Evolutionary conservation across 116 monocot species (phyloP), one percentile per base, ranked within the genome.

Genomic region (Iris pallida): DNA sequence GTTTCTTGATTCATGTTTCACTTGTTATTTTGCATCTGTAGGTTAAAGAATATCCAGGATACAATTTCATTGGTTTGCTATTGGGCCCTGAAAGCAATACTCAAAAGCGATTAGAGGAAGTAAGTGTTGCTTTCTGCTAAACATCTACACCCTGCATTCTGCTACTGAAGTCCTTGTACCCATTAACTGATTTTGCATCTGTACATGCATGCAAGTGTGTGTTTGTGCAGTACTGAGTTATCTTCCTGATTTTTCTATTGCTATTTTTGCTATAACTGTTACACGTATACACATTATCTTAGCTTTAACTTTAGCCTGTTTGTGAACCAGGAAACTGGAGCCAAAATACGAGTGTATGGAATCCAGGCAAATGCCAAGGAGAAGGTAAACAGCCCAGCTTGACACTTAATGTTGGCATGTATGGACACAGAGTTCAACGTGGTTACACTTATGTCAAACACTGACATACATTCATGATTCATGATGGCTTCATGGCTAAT

Each of bases 21-120:
- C 30, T 57, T 46, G 20, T 16, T 45, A 41, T 8, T 65, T 73
- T 53, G 4, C 20, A 64, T 72, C 78, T 82, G 45, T 73, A 97
- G 97, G 45, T 81, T 45, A 90, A 90, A 75, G 70, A 71, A 53
- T 68, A 83, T 72, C 73, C 85, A 15, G 87, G 82, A 55, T 71
- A 79, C 69, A 90, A 92, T 74, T 83, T 90, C 68, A 76, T 97
- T 72, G 78, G 79, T 48, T 63, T 92, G 52, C 55, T 97, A 44
- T 70, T 97, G 77, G 92, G 93, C 15, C 75, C 90, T 68, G 89
- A 84, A 77, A 88, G 78, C 80, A 88, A 88, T 77, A 83, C 87
- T 4, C 90, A 90, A 64, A 97, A 90, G 69, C 74, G 88, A 63
- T 79, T 97, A 9, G 91, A 92, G 75, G 85, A 97, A 73, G 97